These are phyloP conservation scores for Stereocaulon alpinum DNA, from an alignment of 495 filamentous ascomycete species.

Conservation along the genomic window DNA sequence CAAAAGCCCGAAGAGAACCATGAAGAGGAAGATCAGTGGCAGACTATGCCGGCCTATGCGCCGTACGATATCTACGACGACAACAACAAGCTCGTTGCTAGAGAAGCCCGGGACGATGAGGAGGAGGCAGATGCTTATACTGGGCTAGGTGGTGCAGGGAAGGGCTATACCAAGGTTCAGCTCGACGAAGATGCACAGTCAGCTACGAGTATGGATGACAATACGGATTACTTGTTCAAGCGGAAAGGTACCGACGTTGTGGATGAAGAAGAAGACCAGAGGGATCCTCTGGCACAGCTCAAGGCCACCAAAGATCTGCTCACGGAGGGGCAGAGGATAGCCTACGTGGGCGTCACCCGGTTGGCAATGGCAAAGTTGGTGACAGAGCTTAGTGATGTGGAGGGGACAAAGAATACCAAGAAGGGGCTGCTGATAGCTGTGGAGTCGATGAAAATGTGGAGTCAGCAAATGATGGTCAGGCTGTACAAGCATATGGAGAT, in stretches of 20 bases:
- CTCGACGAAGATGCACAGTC: constrained; percentile 91
- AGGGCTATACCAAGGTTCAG: constrained; percentile 87
- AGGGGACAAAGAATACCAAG: constrained; percentile 43
- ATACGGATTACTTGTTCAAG: constrained; percentile 92
- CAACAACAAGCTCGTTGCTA: constrained; percentile 74
- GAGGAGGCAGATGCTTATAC: constrained; percentile 63
- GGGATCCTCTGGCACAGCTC: constrained; percentile 80
- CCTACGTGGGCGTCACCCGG: constrained; percentile 84
- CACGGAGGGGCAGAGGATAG: constrained; percentile 90
- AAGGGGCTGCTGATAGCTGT: constrained; percentile 57
- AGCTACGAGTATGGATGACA: constrained; percentile 92
- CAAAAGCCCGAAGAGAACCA: constrained; percentile 40
- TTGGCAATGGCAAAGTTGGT: constrained; percentile 70
- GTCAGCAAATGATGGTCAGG: constrained; percentile 91
- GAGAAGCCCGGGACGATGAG: constrained; percentile 59
- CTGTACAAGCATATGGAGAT: constrained; percentile 97
- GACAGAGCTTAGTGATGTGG: constrained; percentile 49
- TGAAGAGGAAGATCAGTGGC: constrained; percentile 63
- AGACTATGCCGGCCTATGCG: constrained; percentile 86
- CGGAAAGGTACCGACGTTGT: constrained; percentile 47
- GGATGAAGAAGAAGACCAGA: constrained; percentile 54
- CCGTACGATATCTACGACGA: constrained; percentile 94
- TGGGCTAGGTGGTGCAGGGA: constrained; percentile 75
- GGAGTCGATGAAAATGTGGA: constrained; percentile 88
- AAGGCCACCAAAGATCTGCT: constrained; percentile 93